A percentile compares a stretch with the other conserved stretches of the same genome.
phyloP scores from a whole-genome alignment of 345 rosid genomes.

The Garcia nutans region DNA sequence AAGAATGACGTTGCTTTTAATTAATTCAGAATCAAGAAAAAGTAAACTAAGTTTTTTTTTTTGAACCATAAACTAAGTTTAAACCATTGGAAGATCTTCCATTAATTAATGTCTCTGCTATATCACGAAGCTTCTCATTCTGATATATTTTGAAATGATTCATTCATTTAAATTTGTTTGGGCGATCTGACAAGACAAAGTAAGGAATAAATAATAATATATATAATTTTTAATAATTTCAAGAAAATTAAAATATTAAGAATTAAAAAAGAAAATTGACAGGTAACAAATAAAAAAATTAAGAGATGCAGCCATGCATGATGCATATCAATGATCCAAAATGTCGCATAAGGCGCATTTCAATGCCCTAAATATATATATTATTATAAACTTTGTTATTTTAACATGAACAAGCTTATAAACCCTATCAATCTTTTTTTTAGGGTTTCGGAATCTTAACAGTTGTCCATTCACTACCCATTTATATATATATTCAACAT shows the following conservation, averaged over 20 bases:
- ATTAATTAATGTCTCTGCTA: not conserved
- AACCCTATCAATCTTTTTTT: not conserved
- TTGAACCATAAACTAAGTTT: no score
- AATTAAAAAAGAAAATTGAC: no score
- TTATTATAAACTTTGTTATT: not conserved
- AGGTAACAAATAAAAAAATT: no score
- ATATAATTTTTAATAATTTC: not conserved
- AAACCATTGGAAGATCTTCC: no score
- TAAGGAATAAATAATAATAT: no score
- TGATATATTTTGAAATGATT: not conserved
- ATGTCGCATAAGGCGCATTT: slow-evolving; percentile 7
- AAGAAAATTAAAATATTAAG: no score
- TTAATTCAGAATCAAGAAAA: no score
- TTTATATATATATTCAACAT: not conserved
- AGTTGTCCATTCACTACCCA: slow-evolving; percentile 27
- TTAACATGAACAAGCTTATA: slow-evolving; percentile 22
- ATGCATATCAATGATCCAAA: not conserved
- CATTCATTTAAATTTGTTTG: not conserved
- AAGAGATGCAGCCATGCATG: not conserved
- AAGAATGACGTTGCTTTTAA: no score
- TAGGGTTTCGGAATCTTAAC: slow-evolving; percentile 32
- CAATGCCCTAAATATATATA: slow-evolving; percentile 9
- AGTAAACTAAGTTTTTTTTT: no score
- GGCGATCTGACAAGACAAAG: slow-evolving; percentile 2
- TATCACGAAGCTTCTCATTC: not conserved